phyloP scores from a whole-genome alignment of 1,139 yeast genomes.

The Nakaseomyces sp. region DNA sequence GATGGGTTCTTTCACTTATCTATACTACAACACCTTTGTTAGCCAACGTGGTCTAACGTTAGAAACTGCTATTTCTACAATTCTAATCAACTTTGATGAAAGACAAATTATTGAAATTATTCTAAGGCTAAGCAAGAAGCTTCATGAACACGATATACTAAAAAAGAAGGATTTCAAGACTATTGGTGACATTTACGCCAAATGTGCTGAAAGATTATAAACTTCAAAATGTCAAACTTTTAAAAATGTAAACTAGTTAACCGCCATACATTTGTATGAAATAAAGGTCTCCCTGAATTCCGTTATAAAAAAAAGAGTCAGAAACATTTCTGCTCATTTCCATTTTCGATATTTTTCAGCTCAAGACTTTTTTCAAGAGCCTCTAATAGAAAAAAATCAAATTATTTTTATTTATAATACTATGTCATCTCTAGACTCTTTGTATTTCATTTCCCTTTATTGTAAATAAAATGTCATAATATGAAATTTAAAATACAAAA shows the following conservation, averaged over 20 bases:
- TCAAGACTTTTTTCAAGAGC: too few species aligned
- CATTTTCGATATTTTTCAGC: too few species aligned
- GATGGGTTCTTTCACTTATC: slow-evolving; percentile 92
- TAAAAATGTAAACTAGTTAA: background rate
- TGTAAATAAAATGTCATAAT: slow-evolving; percentile 3
- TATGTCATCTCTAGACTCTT: background rate
- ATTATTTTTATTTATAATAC: too few species aligned
- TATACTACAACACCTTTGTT: slow-evolving; percentile 87
- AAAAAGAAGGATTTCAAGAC: slow-evolving; percentile 1
- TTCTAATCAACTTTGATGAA: slow-evolving; percentile 60
- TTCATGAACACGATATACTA: background rate
- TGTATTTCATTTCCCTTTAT: background rate
- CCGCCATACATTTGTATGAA: too few species aligned
- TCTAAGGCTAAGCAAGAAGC: slow-evolving; percentile 19
- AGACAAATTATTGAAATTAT: slow-evolving; percentile 61
- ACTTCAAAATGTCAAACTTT: background rate
- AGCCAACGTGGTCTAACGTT: slow-evolving; percentile 64
- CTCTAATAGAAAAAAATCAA: too few species aligned
- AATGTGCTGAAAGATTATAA: slow-evolving; percentile 3
- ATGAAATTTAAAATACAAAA: background rate
- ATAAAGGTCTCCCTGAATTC: too few species aligned
- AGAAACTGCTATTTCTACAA: slow-evolving; percentile 65
- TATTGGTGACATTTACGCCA: background rate
- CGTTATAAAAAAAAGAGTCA: too few species aligned
- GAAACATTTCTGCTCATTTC: too few species aligned